Percentiles rank a stretch among this genome's conserved stretches.
phyloP scores from a whole-genome alignment of 805 yeast genomes.

The Kodamaea fukazawae region DNA sequence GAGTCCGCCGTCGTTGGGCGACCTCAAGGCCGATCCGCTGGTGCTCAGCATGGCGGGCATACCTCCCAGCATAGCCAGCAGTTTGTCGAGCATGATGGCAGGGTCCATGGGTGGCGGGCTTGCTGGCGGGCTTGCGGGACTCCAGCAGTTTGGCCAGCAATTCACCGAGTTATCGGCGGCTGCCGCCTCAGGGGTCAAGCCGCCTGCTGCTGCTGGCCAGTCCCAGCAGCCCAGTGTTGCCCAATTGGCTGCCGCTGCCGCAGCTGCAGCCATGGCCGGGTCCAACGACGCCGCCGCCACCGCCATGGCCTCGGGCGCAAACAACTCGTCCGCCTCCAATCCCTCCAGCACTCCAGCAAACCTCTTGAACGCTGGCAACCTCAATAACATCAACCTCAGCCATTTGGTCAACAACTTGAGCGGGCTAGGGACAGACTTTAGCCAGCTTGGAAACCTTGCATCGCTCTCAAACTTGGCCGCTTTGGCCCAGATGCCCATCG shows the following conservation, averaged over 20 bases:
- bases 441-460: slow-evolving; percentile 36
- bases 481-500: slow-evolving; percentile 43
- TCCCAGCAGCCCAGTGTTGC: slow-evolving; percentile 4
- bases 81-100: neutral
- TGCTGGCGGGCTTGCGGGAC: neutral
- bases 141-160: slow-evolving; percentile 2
- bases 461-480: slow-evolving; percentile 40
- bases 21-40: neutral
- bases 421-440: slow-evolving; percentile 34
- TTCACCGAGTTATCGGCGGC: slow-evolving; percentile 5
- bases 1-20: slow-evolving; percentile 2
- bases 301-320: slow-evolving; percentile 1
- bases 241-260: slow-evolving; percentile 8
- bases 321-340: neutral
- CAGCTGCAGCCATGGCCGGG: slow-evolving; percentile 9
- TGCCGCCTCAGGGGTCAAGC: neutral
- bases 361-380: slow-evolving; percentile 31
- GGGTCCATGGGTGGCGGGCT: too few relatives aligned
- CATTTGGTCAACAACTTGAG: slow-evolving; percentile 41
- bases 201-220: neutral
- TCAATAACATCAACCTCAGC: slow-evolving; percentile 41
- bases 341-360: neutral
- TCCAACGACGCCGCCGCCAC: slow-evolving; percentile 1
- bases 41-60: neutral
- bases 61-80: neutral